These are phyloP conservation scores for Candida pseudoviswanathii DNA, from an alignment of 1,139 yeast genomes.

Conservation along the genomic window DNA sequence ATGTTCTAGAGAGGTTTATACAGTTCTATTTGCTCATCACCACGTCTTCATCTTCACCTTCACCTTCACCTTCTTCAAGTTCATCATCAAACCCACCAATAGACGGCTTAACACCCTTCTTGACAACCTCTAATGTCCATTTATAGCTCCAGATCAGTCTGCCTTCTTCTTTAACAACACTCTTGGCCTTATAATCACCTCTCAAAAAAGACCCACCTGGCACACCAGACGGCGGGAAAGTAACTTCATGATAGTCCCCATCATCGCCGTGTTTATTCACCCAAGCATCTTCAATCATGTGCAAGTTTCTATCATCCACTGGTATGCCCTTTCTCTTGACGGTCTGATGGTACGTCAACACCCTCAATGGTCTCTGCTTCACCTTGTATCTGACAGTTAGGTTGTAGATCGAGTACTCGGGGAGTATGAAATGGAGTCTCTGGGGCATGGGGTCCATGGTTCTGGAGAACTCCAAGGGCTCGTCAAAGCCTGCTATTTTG, in stretches of 20 bases:
- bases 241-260: constrained; percentile 21
- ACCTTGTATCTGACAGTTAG: constrained; percentile 33
- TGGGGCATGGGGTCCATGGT: constrained; percentile 34
- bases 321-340: constrained; percentile 35
- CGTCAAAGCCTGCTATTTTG: constrained; percentile 30
- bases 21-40: neutral
- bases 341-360: constrained; percentile 34
- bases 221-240: constrained; percentile 33
- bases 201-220: constrained; percentile 40
- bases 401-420: constrained; percentile 34
- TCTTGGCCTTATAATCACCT: constrained; percentile 33
- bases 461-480: constrained; percentile 23
- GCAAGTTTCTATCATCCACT: constrained; percentile 28
- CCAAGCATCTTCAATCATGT: constrained; percentile 23
- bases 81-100: constrained; percentile 17
- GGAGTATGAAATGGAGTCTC: constrained; percentile 29
- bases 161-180: constrained; percentile 31
- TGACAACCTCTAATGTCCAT: constrained; percentile 32
- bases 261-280: constrained; percentile 20
- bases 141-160: constrained; percentile 26
- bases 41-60: neutral
- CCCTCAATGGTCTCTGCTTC: constrained; percentile 24
- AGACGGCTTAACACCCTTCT: constrained; percentile 26
- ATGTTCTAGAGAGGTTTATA: too few relatives aligned
- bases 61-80: constrained; percentile 1